phyloP scores from a whole-genome alignment of 176 grass and related monocot genomes.

The Lolium rigidum region DNA sequence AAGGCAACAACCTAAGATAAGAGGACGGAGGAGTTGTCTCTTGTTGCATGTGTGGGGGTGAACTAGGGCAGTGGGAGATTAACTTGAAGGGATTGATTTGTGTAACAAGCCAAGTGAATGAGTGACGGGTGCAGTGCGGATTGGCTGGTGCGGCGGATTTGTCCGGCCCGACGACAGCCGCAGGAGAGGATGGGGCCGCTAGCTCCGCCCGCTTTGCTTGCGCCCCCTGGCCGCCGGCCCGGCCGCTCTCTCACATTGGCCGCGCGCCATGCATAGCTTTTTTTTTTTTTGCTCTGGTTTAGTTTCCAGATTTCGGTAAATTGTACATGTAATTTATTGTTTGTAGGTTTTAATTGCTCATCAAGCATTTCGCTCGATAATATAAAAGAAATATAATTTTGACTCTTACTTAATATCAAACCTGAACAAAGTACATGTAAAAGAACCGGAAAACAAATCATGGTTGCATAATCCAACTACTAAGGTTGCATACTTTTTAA shows the following conservation, averaged over 20 bases:
- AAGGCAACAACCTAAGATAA: constrained; percentile 22
- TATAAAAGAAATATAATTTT: too few species aligned
- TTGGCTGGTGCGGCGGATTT: constrained; percentile 28
- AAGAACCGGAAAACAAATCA: too few species aligned
- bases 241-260: background rate
- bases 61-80: background rate
- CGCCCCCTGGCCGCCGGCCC: background rate
- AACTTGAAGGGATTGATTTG: constrained; percentile 43
- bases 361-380: too few species aligned
- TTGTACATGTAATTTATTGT: too few species aligned
- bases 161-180: constrained; percentile 28
- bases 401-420: too few species aligned
- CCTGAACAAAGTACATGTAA: too few species aligned
- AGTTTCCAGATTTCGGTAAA: too few species aligned
- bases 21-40: constrained; percentile 54
- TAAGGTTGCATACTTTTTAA: too few species aligned
- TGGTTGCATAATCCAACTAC: too few species aligned
- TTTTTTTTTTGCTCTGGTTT: too few species aligned
- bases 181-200: background rate
- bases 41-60: constrained; percentile 38
- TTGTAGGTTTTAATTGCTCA: too few species aligned
- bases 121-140: background rate
- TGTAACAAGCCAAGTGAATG: constrained; percentile 19
- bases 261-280: too few species aligned
- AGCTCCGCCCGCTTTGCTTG: constrained; percentile 23